phyloP scores from a whole-genome alignment of 78 protist genomes.

The Thecamonas trahens region DNA sequence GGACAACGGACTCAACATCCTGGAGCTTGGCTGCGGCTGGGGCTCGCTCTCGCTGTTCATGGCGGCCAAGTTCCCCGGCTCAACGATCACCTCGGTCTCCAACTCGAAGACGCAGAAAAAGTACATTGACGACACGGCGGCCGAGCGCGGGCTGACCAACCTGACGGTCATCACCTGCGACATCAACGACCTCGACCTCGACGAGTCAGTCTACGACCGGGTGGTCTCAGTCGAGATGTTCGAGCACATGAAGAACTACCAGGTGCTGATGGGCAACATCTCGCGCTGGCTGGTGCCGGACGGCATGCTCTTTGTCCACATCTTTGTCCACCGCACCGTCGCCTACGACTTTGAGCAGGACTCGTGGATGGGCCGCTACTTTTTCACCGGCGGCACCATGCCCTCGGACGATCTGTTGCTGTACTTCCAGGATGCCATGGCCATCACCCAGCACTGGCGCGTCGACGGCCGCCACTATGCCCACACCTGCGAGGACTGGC shows the following conservation, averaged over 20 bases:
- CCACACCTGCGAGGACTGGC: background rate
- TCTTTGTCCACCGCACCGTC: constrained; percentile 4
- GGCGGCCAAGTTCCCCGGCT: background rate
- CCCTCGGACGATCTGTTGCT: constrained; percentile 6
- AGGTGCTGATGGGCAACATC: constrained; percentile 7
- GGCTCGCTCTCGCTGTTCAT: constrained; percentile 6
- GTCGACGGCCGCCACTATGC: constrained; percentile 7
- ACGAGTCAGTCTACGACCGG: constrained; percentile 10
- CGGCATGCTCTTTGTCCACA: constrained; percentile 16
- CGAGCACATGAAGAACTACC: constrained; percentile 30
- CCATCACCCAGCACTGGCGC: background rate
- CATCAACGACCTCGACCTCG: background rate
- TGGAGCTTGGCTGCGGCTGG: constrained; percentile 28
- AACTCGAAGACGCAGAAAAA: background rate
- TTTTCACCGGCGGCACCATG: constrained; percentile 20
- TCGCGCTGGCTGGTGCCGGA: background rate
- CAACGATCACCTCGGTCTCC: background rate
- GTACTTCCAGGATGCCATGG: constrained; percentile 3
- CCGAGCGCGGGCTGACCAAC: background rate
- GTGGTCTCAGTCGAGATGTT: constrained; percentile 16
- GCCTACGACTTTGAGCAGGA: background rate
- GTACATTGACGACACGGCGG: background rate
- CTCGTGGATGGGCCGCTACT: constrained; percentile 7
- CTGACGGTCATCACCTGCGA: background rate
- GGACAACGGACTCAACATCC: background rate